Evolutionary conservation across 768 basidiomycete species (phyloP), one percentile per base, ranked within the genome.

Genomic region (Amanita rimosa): DNA sequence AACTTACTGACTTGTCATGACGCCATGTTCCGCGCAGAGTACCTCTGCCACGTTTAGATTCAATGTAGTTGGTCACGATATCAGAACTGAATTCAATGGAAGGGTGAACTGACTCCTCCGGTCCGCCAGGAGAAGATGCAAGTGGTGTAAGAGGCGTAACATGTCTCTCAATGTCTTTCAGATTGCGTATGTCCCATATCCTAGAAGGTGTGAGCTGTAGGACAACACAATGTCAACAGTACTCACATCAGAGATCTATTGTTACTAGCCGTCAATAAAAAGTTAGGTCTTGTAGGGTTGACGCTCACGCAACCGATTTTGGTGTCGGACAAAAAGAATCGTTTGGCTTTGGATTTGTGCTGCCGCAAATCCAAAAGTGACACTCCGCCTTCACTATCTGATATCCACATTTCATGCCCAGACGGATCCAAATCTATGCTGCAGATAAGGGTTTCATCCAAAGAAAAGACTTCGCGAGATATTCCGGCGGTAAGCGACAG

Each of bases 321-420:
- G 49, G 74, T 68, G 11, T 81, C 73, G 3, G 84, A 82, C 9
- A 90, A 62, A 33, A 68, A 74, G 54, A 84, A 88, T 64, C 83
- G 69, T 38, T 74, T 70, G 4, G 73, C 71, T 31, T 75, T 75
- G 1, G 70, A 69, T 53, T 69, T 73, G 41, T 71, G 67, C 58
- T 85, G 74, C 13, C 89, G 81, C 33, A 90, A 65, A 60, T 92
- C 89, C 17, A 86, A 64, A 53, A 87, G 88, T 6, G 83, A 85
- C 4, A 78, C 68, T 19, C 86, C 83, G 13, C 89, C 89, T 6
- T 64, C 54, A 2, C 67, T 72, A 60, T 92, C 89, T 1, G 86
- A 85, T 46, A 91, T 73, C 89, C 89, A 92, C 74, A 92, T 76
- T 58, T 90, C 87, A 44, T 83, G 68, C 0, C 89, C 88, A 2